Evolutionary conservation across 495 filamentous ascomycete species (phyloP).

Genomic region (Xylaria scruposa): DNA sequence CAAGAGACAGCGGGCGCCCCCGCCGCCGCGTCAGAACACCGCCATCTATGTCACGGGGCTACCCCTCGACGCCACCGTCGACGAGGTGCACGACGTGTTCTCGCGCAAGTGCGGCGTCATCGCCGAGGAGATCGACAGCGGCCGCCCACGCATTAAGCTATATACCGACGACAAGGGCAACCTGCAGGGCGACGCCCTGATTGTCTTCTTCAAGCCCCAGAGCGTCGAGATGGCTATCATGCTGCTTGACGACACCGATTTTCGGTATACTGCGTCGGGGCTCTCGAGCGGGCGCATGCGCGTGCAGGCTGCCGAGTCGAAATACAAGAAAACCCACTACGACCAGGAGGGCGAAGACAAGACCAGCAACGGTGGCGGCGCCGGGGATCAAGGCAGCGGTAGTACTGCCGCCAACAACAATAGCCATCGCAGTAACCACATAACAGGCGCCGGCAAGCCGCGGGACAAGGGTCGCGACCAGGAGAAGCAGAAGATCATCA

Average conservation of each 20-base stretch:
- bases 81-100: conserved; percentile 85
- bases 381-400: conserved; percentile 48
- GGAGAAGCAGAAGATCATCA: conserved; percentile 85
- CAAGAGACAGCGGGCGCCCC: conserved; percentile 41
- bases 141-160: conserved; percentile 87
- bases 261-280: conserved; percentile 66
- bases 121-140: conserved; percentile 88
- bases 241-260: conserved; percentile 89
- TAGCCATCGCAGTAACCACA: conserved; percentile 30
- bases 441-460: conserved; percentile 39
- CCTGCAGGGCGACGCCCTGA: conserved; percentile 91
- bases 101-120: conserved; percentile 88
- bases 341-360: conserved; percentile 36
- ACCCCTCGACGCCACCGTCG: conserved; percentile 74
- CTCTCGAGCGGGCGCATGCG: conserved; percentile 68
- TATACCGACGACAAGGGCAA: conserved; percentile 81
- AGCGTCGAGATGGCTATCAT: conserved; percentile 88
- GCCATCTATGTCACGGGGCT: conserved; percentile 90
- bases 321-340: conserved; percentile 76
- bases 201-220: conserved; percentile 94
- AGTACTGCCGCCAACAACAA: conserved; percentile 34
- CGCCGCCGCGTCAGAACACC: conserved; percentile 73
- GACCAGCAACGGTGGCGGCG: neutral
- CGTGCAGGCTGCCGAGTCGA: conserved; percentile 83
- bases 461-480: conserved; percentile 61